Conservation (phyloP, 2,329 filamentous ascomycete species). For the Colletotrichum coccodes region DNA sequence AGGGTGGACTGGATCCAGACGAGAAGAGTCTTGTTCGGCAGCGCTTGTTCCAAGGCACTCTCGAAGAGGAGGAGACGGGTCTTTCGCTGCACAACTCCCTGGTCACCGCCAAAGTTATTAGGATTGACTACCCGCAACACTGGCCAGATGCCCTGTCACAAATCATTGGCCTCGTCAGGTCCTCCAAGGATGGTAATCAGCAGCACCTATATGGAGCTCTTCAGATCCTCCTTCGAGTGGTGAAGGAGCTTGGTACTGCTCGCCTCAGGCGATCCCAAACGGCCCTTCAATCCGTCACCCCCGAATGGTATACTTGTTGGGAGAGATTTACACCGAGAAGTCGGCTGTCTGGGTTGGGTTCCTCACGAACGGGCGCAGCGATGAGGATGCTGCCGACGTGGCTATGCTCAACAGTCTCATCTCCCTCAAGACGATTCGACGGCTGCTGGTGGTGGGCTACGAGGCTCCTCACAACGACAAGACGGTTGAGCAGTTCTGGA, state of each 20-base stretch:
- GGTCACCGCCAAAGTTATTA: conserved; percentile 85
- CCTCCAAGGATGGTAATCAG: conserved; percentile 66
- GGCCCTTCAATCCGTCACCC: conserved; percentile 80
- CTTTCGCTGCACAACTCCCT: conserved; percentile 90
- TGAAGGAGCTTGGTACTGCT: conserved; percentile 90
- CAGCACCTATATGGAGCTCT: conserved; percentile 78
- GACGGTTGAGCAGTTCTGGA: conserved; percentile 84
- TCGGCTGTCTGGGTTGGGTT: conserved; percentile 75
- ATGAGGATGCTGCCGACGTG: conserved; percentile 67
- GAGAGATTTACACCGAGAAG: conserved; percentile 80
- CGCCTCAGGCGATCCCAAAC: conserved; percentile 79
- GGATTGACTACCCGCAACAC: conserved; percentile 88
- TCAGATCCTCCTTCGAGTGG: conserved; percentile 82
- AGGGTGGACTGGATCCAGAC: conserved; percentile 75
- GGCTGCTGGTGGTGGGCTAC: conserved; percentile 83
- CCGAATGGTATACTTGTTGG: conserved; percentile 87
- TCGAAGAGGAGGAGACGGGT: conserved; percentile 79
- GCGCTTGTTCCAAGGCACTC: conserved; percentile 78
- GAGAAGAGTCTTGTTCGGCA: conserved; percentile 83
- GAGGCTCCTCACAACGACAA: conserved; percentile 84
- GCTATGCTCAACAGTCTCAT: conserved; percentile 82
- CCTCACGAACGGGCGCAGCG: conserved; percentile 66
- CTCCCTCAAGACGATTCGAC: conserved; percentile 81
- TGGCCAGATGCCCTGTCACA: conserved; percentile 75
- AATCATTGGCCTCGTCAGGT: conserved; percentile 73